These are phyloP conservation scores for Xylaria sp. DNA, from an alignment of 495 filamentous ascomycete species.

Conservation along the genomic window DNA sequence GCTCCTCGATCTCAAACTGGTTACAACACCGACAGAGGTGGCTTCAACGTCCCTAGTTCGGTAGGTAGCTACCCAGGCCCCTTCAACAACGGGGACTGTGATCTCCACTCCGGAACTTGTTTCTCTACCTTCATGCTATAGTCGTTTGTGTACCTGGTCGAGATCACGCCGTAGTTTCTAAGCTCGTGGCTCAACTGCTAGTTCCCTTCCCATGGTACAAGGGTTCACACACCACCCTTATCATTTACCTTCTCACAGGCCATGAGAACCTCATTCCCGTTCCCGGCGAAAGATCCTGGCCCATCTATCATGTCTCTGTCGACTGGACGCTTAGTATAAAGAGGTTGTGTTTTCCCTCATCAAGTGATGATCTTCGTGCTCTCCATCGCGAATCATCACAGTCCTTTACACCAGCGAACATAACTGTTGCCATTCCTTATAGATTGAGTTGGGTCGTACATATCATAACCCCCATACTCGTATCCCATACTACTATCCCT, in stretches of 20 bases:
- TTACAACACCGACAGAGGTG: constrained; percentile 4
- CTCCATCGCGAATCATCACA: background rate
- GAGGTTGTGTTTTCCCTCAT: constrained; percentile 16
- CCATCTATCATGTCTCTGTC: background rate
- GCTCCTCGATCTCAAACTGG: constrained; percentile 11
- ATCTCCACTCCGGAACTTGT: constrained; percentile 6
- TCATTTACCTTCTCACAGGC: background rate
- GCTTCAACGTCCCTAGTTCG: background rate
- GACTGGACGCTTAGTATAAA: constrained; percentile 19
- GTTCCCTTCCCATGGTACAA: constrained; percentile 12
- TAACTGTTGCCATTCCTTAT: constrained; percentile 6
- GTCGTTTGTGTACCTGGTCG: constrained; percentile 1
- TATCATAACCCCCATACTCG: background rate
- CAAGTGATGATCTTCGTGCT: constrained; percentile 16
- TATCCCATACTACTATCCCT: constrained; percentile 1
- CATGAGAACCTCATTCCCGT: constrained; percentile 19
- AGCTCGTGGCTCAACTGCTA: constrained; percentile 11
- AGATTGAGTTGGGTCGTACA: background rate
- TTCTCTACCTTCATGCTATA: background rate
- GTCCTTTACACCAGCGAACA: constrained; percentile 13
- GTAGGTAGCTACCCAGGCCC: background rate
- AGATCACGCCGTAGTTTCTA: constrained; percentile 17
- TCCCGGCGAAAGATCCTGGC: constrained; percentile 1
- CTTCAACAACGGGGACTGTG: constrained; percentile 1
- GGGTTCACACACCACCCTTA: constrained; percentile 5